Evolutionary conservation across 805 yeast genomes (phyloP), one percentile per base, ranked within the genome.

Genomic region (Ogataea populi-albae): DNA sequence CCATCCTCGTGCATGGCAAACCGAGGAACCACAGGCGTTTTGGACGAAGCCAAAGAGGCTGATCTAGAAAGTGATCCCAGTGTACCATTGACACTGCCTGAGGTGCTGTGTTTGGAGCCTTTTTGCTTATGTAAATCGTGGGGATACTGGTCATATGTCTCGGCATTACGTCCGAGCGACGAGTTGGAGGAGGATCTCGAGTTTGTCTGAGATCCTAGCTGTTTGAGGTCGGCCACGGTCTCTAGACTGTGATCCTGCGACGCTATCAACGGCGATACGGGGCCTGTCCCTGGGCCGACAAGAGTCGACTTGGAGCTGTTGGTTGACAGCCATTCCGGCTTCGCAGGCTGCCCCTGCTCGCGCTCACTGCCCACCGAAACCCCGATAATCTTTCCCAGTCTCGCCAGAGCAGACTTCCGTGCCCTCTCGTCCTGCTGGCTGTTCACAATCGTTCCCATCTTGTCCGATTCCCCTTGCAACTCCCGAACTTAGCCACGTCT

Each of bases 1-100:
- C 95, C 94, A 47, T 81, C 81, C 32, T 79, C 86, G 32, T 65
- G 62, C 52, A 79, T 61, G 15, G 64, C 49, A 53, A 81, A 80
- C 27, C 89, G 49, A 1, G 75, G 75, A 5, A 27, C 27, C 4
- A 32, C 36, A 10, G 37, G 21, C 17, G 35, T 9, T 17, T 32
- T 36, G 15, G 45, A 27, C 7, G 30, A 40, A 2, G 38, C 35
- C 26, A 44, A 23, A 4, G 57, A 47, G 14, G 46, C 37, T 6
- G 52, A 40, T 19, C 52, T 34, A 5, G 57, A 43, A 22, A 43
- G 25, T 6, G 44, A n/a, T n/a, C n/a, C n/a, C n/a, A n/a, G 24
- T 20, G 32, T 29, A 14, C 26, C n/a, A 4, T 25, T 17, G 7
- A 24, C 34, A 32, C 28, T 32, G 34, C 34, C 34, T 29, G 25